Conservation (phyloP, 176 grass and related monocot genomes). For the Zoysia japonica region DNA sequence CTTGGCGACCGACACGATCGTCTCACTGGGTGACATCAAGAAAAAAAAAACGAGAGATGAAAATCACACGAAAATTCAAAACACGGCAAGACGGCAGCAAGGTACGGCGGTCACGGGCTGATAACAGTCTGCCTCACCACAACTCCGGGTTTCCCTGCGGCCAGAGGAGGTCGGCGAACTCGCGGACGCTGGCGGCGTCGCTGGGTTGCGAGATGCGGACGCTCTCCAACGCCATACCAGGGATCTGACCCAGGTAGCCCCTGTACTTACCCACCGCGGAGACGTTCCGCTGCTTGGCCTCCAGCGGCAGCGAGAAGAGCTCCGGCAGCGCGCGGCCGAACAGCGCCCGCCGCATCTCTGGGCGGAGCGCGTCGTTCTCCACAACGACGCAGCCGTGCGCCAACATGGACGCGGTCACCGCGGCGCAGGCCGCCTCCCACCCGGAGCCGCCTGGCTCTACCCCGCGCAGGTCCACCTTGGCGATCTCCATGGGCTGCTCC, state of each 20-base stretch:
- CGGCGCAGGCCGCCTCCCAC: constrained; percentile 42
- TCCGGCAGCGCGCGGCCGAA: constrained; percentile 43
- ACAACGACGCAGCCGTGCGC: constrained; percentile 49
- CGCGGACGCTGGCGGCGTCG: constrained; percentile 29
- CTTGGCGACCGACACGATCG: constrained; percentile 6
- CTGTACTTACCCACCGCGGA: not conserved
- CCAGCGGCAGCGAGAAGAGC: constrained; percentile 52
- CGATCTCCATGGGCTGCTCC: constrained; percentile 8
- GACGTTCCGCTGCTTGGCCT: constrained; percentile 36
- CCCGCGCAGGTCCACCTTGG: constrained; percentile 37
- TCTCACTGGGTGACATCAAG: constrained; percentile 14
- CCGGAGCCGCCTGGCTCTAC: constrained; percentile 27
- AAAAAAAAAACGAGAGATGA: not conserved
- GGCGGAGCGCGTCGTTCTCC: constrained; percentile 31
- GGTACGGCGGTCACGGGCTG: too few species aligned
- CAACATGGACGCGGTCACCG: constrained; percentile 47
- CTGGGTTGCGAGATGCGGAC: constrained; percentile 18
- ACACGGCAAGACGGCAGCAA: not conserved
- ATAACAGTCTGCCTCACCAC: constrained; percentile 13
- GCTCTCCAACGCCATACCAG: constrained; percentile 53
- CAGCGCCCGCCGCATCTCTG: constrained; percentile 37
- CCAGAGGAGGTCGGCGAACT: constrained; percentile 47
- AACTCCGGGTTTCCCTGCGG: constrained; percentile 52
- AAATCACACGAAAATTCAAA: not conserved
- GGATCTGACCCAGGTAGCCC: constrained; percentile 48